Evolutionary conservation across 441 rosid genomes (phyloP).

Genomic region (Gossypium lobatum): DNA sequence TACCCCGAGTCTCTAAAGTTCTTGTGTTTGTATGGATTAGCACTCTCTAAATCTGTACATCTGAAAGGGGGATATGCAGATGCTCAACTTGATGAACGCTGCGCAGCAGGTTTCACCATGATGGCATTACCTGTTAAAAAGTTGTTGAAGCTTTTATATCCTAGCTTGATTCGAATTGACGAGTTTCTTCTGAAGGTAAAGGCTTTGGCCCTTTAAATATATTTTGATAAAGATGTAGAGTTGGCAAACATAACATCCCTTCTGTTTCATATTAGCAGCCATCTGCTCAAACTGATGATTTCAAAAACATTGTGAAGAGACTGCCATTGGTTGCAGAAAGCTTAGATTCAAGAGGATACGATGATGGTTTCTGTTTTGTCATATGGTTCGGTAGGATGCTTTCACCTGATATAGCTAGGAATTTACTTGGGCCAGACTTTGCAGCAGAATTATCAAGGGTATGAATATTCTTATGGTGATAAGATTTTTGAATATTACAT

Average conservation of each 20-base stretch:
- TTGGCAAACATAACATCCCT: conserved; percentile 8
- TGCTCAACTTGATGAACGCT: conserved; percentile 83
- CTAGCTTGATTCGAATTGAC: conserved; percentile 76
- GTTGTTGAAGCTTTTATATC: conserved; percentile 80
- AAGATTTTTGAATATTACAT: background rate
- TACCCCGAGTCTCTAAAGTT: conserved; percentile 87
- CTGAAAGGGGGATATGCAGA: conserved; percentile 89
- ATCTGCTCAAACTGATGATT: conserved; percentile 40
- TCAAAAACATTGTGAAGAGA: conserved; percentile 36
- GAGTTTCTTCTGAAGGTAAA: conserved; percentile 70
- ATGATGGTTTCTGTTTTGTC: conserved; percentile 81
- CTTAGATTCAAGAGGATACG: conserved; percentile 85
- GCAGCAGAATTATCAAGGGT: conserved; percentile 90
- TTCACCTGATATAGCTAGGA: conserved; percentile 73
- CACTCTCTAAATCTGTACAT: conserved; percentile 71
- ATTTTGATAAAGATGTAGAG: background rate
- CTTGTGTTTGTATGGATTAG: conserved; percentile 75
- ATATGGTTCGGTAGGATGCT: conserved; percentile 96
- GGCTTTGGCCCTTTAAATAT: conserved; percentile 5
- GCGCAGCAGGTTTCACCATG: conserved; percentile 86
- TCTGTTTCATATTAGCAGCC: conserved; percentile 41
- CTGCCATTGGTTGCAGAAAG: conserved; percentile 73
- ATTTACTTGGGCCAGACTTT: conserved; percentile 78
- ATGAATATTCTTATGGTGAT: background rate
- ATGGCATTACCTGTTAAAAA: conserved; percentile 88